Conservation (phyloP, 768 basidiomycete species). For the Tulasnella sp. region DNA sequence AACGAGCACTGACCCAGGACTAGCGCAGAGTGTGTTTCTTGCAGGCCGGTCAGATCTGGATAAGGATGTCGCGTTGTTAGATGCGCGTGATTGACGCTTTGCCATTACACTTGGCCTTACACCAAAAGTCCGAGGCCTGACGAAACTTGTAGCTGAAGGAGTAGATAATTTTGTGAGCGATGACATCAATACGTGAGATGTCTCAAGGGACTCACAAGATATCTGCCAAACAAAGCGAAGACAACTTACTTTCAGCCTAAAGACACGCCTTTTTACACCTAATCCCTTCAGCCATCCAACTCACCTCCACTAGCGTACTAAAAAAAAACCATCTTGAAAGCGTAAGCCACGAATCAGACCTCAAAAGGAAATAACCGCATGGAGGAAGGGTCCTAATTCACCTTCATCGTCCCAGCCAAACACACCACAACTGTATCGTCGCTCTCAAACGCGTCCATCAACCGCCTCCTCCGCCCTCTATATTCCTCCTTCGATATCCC, state of each 20-base stretch:
- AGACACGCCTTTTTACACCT: too few relatives aligned
- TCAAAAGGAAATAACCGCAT: not conserved
- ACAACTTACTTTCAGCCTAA: too few relatives aligned
- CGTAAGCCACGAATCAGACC: not conserved
- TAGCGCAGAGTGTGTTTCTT: slow-evolving; percentile 84
- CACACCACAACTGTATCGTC: slow-evolving; percentile 57
- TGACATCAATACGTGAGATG: too few relatives aligned
- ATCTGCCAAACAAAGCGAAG: too few relatives aligned
- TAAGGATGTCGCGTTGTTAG: slow-evolving; percentile 77
- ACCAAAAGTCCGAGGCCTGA: slow-evolving; percentile 82
- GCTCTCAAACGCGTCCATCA: slow-evolving; percentile 67
- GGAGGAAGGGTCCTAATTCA: slow-evolving; percentile 63
- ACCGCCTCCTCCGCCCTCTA: slow-evolving; percentile 48
- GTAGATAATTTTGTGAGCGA: too few relatives aligned
- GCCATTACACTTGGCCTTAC: not conserved
- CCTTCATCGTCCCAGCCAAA: slow-evolving; percentile 64
- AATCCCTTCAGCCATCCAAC: too few relatives aligned
- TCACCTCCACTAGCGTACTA: slow-evolving; percentile 14
- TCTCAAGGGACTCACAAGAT: slow-evolving; percentile 82
- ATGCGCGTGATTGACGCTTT: slow-evolving; percentile 4
- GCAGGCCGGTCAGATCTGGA: slow-evolving; percentile 93
- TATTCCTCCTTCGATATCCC: slow-evolving; percentile 74
- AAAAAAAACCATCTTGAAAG: not conserved
- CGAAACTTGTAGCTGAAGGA: slow-evolving; percentile 98
- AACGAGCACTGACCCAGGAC: slow-evolving; percentile 48